phyloP scores from a whole-genome alignment of 139 green algal species.

The Chlamydomonas sp. region DNA sequence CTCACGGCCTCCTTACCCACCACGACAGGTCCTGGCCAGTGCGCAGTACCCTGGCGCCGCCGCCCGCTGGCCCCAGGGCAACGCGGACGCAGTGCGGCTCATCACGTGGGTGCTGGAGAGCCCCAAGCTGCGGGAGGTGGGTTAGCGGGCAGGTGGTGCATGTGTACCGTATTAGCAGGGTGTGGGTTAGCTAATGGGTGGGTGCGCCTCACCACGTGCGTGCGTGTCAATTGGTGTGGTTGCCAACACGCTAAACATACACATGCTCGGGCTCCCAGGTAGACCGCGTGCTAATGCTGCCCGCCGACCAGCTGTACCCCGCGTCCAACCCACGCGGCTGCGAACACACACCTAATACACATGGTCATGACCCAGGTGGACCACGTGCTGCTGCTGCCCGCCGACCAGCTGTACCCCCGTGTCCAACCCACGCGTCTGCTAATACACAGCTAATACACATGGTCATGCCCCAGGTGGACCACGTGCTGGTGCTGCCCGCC shows the following conservation, averaged over 20 bases:
- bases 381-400: background rate
- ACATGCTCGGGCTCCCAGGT: slow-evolving; percentile 40
- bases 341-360: too few species aligned
- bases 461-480: background rate
- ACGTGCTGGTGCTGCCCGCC: background rate
- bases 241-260: too few species aligned
- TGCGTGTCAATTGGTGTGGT: too few species aligned
- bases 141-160: background rate
- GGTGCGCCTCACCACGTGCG: background rate
- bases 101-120: slow-evolving; percentile 90
- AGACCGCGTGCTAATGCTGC: slow-evolving; percentile 93
- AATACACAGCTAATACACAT: too few species aligned
- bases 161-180: background rate
- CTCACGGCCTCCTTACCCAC: slow-evolving; percentile 52
- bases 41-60: slow-evolving; percentile 40
- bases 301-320: slow-evolving; percentile 53
- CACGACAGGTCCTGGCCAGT: slow-evolving; percentile 57
- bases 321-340: too few species aligned
- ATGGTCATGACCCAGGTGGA: background rate
- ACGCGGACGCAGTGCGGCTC: slow-evolving; percentile 92
- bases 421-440: too few species aligned
- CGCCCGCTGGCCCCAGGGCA: slow-evolving; percentile 77
- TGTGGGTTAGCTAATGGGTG: background rate
- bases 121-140: slow-evolving; percentile 71
- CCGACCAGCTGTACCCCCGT: slow-evolving; percentile 16